Evolutionary conservation across 495 filamentous ascomycete species (phyloP).

Genomic region (Penicillium fimorum): DNA sequence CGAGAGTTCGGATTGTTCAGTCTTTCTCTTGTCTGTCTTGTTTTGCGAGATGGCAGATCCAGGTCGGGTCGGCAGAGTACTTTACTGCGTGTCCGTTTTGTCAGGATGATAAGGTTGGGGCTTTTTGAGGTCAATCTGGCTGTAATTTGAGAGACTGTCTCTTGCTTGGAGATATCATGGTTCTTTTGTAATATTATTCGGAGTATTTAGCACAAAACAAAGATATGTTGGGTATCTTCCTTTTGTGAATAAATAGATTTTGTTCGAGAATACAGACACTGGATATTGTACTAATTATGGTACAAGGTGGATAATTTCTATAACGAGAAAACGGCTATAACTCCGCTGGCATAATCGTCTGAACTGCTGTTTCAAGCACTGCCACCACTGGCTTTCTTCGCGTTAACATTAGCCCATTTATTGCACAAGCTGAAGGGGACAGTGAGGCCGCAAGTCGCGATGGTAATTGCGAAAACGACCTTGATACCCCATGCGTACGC

Average conservation of each 20-base stretch:
- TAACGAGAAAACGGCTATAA: too few species aligned
- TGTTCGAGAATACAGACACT: background rate
- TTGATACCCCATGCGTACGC: slow-evolving; percentile 15
- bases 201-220: background rate
- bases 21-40: background rate
- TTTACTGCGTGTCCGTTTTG: slow-evolving; percentile 2
- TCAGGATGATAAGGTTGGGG: background rate
- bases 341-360: too few species aligned
- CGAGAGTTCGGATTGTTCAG: background rate
- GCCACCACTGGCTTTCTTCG: too few species aligned
- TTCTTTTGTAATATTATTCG: slow-evolving; percentile 6
- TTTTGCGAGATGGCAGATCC: slow-evolving; percentile 1
- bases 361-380: too few species aligned
- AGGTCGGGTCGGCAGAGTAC: background rate
- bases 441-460: slow-evolving; percentile 9
- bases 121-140: background rate
- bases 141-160: background rate
- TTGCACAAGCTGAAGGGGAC: slow-evolving; percentile 7
- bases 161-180: background rate
- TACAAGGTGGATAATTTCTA: too few species aligned
- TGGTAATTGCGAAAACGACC: slow-evolving; percentile 10
- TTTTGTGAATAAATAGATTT: background rate
- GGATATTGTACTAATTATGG: too few species aligned
- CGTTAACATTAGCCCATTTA: slow-evolving; percentile 1
- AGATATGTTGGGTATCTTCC: background rate